phyloP scores from a whole-genome alignment of 768 basidiomycete species.

The Suillus fuscotomentosus region DNA sequence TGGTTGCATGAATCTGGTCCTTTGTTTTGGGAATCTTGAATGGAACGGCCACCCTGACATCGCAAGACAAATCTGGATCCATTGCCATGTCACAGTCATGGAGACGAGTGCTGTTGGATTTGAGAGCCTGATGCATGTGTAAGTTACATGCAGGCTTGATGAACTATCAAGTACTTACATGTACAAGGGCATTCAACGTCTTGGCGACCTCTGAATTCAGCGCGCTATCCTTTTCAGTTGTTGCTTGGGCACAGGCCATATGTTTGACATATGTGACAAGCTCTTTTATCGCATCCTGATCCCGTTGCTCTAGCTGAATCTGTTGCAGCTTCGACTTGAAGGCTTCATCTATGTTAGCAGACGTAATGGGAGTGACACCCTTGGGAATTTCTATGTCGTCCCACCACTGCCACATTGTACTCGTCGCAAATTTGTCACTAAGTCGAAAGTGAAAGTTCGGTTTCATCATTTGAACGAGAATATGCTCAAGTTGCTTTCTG shows the following conservation, averaged over 20 bases:
- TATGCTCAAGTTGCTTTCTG: background rate
- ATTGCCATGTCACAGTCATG: background rate
- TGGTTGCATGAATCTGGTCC: background rate
- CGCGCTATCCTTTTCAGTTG: background rate
- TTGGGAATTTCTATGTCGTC: background rate
- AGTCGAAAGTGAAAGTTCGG: background rate
- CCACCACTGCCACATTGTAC: background rate
- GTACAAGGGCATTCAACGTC: background rate
- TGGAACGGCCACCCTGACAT: background rate
- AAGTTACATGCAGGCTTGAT: background rate
- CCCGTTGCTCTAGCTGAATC: background rate
- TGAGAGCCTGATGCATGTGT: background rate
- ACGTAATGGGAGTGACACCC: background rate
- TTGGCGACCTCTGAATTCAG: background rate
- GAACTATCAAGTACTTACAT: background rate
- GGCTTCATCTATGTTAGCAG: background rate
- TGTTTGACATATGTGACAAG: background rate
- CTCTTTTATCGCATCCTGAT: background rate
- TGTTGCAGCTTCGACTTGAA: background rate
- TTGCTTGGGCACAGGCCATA: background rate
- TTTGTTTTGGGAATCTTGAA: background rate
- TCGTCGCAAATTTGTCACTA: background rate
- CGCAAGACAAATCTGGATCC: background rate
- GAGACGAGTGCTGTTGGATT: background rate
- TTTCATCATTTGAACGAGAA: background rate